These are phyloP conservation scores for Stemphylium beticola DNA, from an alignment of 2,329 filamentous ascomycete genomes.

Conservation along the genomic window DNA sequence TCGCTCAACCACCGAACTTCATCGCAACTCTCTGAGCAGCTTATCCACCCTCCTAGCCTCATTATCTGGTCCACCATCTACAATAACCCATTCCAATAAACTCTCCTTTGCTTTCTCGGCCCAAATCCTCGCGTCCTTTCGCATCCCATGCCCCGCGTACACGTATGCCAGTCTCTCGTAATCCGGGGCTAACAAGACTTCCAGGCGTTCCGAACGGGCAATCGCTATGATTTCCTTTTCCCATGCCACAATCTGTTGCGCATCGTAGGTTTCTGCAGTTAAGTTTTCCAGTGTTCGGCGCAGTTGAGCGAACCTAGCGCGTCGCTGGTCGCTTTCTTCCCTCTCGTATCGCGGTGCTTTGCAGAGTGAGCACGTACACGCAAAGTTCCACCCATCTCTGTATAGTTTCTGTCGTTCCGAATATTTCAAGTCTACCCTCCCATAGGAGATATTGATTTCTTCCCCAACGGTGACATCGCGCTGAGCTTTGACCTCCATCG, in stretches of 20 bases:
- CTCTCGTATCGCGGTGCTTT: constrained; percentile 20
- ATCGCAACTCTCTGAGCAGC: constrained; percentile 22
- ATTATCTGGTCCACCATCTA: constrained; percentile 21
- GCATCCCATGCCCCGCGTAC: constrained; percentile 25
- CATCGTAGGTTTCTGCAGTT: constrained; percentile 29
- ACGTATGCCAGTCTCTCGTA: constrained; percentile 37
- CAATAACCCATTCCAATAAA: constrained; percentile 28
- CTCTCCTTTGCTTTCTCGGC: constrained; percentile 27
- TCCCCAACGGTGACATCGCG: constrained; percentile 26
- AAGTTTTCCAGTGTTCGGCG: constrained; percentile 19
- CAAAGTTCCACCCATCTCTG: constrained; percentile 30
- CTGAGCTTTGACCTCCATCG: constrained; percentile 32
- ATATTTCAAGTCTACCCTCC: constrained; percentile 24
- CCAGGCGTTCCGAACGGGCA: constrained; percentile 27
- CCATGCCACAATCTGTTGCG: constrained; percentile 30
- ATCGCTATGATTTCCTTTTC: constrained; percentile 33
- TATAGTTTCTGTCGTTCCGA: constrained; percentile 27
- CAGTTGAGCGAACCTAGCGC: constrained; percentile 24
- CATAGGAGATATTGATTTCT: constrained; percentile 34
- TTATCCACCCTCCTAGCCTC: constrained; percentile 25
- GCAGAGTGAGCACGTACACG: constrained; percentile 31
- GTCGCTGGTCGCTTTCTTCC: constrained; percentile 26
- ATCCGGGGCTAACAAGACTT: constrained; percentile 27
- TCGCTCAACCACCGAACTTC: constrained; percentile 2
- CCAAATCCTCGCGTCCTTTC: constrained; percentile 24